Evolutionary conservation across 345 rosid genomes (phyloP).

Genomic region (Acer yangbiense): DNA sequence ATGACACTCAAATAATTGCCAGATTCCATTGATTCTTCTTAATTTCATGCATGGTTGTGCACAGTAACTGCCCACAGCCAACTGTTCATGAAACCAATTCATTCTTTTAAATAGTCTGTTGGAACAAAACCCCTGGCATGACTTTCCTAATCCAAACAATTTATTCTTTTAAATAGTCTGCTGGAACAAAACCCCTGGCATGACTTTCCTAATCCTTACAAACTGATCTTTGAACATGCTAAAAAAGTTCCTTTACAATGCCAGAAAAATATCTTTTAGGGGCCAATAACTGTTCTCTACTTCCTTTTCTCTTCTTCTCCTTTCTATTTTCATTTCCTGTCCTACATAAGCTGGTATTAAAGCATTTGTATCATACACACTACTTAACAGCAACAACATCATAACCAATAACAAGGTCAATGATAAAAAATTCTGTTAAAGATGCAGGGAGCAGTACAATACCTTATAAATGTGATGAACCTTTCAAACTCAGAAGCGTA

Average conservation of each 20-base stretch:
- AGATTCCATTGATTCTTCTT: neutral
- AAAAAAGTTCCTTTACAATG: neutral
- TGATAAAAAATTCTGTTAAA: neutral
- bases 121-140: too few relatives aligned
- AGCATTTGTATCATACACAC: neutral
- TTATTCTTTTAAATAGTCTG: neutral
- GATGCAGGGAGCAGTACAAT: conserved; percentile 23
- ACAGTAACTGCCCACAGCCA: neutral
- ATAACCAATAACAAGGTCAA: neutral
- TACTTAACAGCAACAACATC: neutral
- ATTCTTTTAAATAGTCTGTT: neutral
- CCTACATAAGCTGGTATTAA: neutral
- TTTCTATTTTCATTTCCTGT: neutral
- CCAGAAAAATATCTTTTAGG: neutral
- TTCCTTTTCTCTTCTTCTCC: neutral
- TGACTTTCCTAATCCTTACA: neutral
- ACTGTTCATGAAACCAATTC: neutral
- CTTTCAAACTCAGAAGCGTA: conserved; percentile 80
- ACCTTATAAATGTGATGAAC: conserved; percentile 80
- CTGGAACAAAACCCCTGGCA: too few relatives aligned
- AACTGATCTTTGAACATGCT: neutral
- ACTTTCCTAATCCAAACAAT: neutral
- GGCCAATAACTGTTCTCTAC: neutral
- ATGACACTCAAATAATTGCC: neutral
- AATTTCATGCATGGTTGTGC: neutral